These are phyloP conservation scores for Phylloporus sp. DNA, from an alignment of 768 basidiomycete species.

Conservation along the genomic window DNA sequence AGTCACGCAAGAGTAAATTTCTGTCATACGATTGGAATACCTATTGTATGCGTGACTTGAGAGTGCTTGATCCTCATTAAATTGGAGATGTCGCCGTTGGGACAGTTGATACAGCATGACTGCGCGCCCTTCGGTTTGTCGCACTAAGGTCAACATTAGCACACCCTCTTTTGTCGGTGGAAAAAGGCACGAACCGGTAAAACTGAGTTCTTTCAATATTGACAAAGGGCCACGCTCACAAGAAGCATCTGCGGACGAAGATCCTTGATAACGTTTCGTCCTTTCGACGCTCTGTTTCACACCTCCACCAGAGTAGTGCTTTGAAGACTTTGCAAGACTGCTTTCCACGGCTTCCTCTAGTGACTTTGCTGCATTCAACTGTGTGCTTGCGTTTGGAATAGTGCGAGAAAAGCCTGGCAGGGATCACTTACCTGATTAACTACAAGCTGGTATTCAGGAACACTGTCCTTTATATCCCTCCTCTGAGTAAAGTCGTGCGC, in stretches of 20 bases:
- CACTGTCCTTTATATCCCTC: conserved; percentile 3
- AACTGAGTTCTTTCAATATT: conserved; percentile 21
- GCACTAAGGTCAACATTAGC: conserved; percentile 36
- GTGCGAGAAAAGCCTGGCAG: background rate
- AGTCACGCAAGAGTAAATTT: background rate
- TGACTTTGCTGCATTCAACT: conserved; percentile 46
- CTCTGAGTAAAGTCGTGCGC: conserved; percentile 38
- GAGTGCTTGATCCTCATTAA: conserved; percentile 30
- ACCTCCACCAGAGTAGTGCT: background rate
- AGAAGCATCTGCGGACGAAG: background rate
- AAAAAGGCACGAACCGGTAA: conserved; percentile 18
- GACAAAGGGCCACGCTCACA: conserved; percentile 2
- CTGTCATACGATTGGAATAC: conserved; percentile 34
- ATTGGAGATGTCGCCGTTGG: conserved; percentile 35
- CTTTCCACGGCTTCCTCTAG: conserved; percentile 28
- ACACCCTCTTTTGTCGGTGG: background rate
- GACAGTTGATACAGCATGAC: conserved; percentile 40
- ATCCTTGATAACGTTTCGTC: background rate
- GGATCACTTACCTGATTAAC: conserved; percentile 40
- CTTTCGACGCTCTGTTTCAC: conserved; percentile 5
- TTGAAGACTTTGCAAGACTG: background rate
- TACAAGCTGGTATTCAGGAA: conserved; percentile 25
- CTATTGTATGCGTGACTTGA: conserved; percentile 65
- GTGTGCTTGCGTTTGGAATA: background rate
- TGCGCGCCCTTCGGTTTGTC: conserved; percentile 58